A percentile compares a stretch with the other conserved stretches of the same genome.
Conservation (phyloP, 768 basidiomycete genomes). For the Psilocybe tampanensis region DNA sequence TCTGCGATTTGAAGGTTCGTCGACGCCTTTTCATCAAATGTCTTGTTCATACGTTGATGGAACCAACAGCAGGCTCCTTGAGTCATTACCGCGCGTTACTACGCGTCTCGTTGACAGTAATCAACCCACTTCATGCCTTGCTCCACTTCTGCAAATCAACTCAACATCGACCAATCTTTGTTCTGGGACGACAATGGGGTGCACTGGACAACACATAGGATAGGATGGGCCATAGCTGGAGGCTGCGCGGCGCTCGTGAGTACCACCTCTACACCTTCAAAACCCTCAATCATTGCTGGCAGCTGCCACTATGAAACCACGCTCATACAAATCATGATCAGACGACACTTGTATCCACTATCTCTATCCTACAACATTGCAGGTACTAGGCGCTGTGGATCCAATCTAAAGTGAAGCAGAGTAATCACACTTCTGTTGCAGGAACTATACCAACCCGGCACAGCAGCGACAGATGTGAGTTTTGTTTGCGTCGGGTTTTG, state of each 20-base stretch:
- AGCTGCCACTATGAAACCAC: slow-evolving; percentile 7
- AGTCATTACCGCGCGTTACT: not conserved
- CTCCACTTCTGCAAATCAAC: slow-evolving; percentile 47
- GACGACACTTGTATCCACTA: slow-evolving; percentile 61
- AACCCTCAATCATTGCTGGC: not conserved
- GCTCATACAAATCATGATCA: slow-evolving; percentile 23
- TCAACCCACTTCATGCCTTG: slow-evolving; percentile 19
- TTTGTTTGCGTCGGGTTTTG: not conserved
- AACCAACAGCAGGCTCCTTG: not conserved
- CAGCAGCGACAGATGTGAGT: slow-evolving; percentile 84
- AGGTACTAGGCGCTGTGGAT: slow-evolving; percentile 46
- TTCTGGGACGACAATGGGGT: slow-evolving; percentile 61
- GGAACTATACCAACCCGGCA: slow-evolving; percentile 68
- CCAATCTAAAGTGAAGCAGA: not conserved
- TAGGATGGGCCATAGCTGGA: slow-evolving; percentile 78
- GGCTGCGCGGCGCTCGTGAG: slow-evolving; percentile 56
- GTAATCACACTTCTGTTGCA: slow-evolving; percentile 28
- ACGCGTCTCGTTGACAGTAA: not conserved
- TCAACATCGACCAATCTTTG: slow-evolving; percentile 53
- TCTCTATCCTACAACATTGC: slow-evolving; percentile 63
- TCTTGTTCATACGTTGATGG: not conserved
- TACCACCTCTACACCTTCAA: slow-evolving; percentile 1
- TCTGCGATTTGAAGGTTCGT: not conserved
- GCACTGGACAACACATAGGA: slow-evolving; percentile 64
- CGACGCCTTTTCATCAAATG: not conserved